These are phyloP conservation scores for Mycena alexandri DNA, from an alignment of 768 basidiomycete species.

Conservation along the genomic window DNA sequence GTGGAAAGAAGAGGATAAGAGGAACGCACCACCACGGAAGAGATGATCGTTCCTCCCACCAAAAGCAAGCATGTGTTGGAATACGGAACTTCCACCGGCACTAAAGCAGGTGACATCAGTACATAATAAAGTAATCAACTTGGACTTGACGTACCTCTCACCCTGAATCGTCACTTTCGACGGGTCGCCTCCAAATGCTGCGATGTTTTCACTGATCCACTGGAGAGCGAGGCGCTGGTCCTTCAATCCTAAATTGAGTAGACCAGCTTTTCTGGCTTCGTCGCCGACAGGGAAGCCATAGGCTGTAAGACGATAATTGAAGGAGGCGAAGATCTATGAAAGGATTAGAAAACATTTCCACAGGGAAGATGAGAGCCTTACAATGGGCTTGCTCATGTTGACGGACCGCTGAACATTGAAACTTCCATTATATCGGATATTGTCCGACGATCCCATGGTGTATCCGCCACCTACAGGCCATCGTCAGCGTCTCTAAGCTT, in stretches of 20 bases:
- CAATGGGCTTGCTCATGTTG: conserved; percentile 29
- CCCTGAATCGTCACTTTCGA: conserved; percentile 31
- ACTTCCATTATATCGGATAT: conserved; percentile 33
- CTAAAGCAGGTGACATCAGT: conserved; percentile 25
- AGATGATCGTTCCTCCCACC: conserved; percentile 31
- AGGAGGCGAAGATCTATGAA: conserved; percentile 28
- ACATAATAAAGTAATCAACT: conserved; percentile 29
- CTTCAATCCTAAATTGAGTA: conserved; percentile 33
- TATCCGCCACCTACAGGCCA: conserved; percentile 27
- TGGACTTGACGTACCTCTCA: conserved; percentile 30
- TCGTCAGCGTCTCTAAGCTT: conserved; percentile 28
- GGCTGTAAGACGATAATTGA: conserved; percentile 32
- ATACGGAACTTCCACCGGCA: conserved; percentile 29
- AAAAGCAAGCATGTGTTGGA: conserved; percentile 31
- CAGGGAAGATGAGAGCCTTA: conserved; percentile 25
- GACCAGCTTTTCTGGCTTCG: conserved; percentile 27
- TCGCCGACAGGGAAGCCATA: conserved; percentile 32
- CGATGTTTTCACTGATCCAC: conserved; percentile 29
- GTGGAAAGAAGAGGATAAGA: conserved; percentile 28
- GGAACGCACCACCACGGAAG: conserved; percentile 28
- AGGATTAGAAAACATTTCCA: conserved; percentile 23
- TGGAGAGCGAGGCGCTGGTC: conserved; percentile 30
- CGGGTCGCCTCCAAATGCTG: conserved; percentile 28
- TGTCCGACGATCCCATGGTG: conserved; percentile 29
- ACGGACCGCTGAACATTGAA: conserved; percentile 32